Base-by-base conservation (phyloP, 2,329 filamentous ascomycete species). In the Lachnellula willkommii region DNA sequence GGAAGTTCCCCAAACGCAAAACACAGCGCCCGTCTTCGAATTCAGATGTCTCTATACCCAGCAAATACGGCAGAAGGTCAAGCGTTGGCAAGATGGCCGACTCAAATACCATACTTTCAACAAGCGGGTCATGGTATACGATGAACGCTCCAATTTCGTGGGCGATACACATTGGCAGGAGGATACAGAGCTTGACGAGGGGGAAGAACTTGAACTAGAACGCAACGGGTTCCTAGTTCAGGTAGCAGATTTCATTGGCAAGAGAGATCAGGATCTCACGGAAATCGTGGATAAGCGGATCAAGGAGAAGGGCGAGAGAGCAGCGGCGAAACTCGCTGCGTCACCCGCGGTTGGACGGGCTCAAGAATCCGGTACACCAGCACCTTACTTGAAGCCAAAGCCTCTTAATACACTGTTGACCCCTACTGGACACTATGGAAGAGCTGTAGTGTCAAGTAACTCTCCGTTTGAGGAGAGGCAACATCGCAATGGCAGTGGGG, bases 81-180 rank as follows among this genome's bases (percentile, higher is more conserved):
- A 96, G 70, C 79, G 89, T 58, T 96, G 92, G 92, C 90, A 95
- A 67, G 92, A 96, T 85, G 92, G 93, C 37, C 84, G 84, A 51
- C 81, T 96, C 59, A 88, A 87, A 61, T 95, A 87, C 62, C 92
- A 96, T 68, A 87, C 88, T 0, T 96, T 95, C 80, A 96, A 96
- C 74, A 89, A 85, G 68, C 84, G 90, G 4, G 77, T 94, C 57
- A 95, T 96, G 89, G 89, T 95, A 6, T 93, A 94, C 65, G 91
- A 96, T 70, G 84, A 89, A 47, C 77, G 82, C 2, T 84, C 88
- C 0, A 90, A 92, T 69, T 90, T 87, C 62, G 80, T 96, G 28
- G 92, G 91, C 3, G 92, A 96, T 69, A 83, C 84, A 35, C 90
- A 96, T 72, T 94, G 89, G 85, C 83, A 84, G 45, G 79, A 84